A percentile compares a stretch with the other conserved stretches of the same genome.
Conservation (phyloP, 2,329 filamentous ascomycete species). For the Penicillium verrucosum region DNA sequence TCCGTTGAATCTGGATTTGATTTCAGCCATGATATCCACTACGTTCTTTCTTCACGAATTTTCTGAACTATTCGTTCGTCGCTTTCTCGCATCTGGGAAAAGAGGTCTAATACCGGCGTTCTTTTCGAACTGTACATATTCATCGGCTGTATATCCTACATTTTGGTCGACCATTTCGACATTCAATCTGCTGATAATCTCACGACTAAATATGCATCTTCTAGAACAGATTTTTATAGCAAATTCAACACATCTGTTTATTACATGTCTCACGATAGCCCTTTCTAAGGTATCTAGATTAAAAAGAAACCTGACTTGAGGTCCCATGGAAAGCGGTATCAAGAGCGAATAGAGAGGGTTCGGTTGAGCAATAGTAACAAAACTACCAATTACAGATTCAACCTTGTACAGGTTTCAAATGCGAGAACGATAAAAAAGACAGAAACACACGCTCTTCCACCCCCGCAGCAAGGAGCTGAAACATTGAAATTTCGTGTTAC, state of each 20-base stretch:
- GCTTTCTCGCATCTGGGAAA: slow-evolving; percentile 1
- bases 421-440: no score
- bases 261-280: neutral
- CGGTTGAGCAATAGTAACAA: neutral
- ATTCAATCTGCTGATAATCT: neutral
- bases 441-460: neutral
- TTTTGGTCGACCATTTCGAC: neutral
- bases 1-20: neutral
- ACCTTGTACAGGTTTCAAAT: neutral
- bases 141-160: neutral
- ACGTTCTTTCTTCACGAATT: neutral
- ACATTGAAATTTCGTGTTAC: neutral
- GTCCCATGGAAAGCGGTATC: no score
- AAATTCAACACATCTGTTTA: neutral
- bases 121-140: slow-evolving; percentile 5
- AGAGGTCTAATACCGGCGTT: neutral
- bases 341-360: neutral
- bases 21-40: neutral
- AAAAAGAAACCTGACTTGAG: neutral
- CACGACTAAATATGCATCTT: neutral
- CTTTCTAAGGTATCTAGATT: neutral
- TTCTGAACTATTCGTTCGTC: neutral
- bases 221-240: neutral
- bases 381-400: neutral
- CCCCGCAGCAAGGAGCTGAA: neutral